Conservation (phyloP, 225 moss, liverwort and hornwort species). For the Physcomitrium patens region DNA sequence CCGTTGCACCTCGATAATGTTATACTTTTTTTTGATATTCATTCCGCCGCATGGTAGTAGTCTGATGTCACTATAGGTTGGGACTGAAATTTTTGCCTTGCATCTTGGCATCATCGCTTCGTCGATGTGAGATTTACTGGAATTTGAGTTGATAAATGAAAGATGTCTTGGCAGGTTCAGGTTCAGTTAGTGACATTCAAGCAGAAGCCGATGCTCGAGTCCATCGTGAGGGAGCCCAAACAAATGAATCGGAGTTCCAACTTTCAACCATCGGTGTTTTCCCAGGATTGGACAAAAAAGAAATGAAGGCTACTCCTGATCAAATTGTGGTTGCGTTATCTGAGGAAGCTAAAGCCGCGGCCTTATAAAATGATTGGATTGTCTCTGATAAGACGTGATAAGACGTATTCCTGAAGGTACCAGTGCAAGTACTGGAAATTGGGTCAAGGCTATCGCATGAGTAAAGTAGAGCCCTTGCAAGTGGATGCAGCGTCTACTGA, state of each 20-base stretch:
- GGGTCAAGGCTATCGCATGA: not conserved
- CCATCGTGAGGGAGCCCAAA: slow-evolving; percentile 33
- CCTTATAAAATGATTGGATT: slow-evolving; percentile 50
- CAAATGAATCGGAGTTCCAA: slow-evolving; percentile 48
- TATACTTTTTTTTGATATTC: not conserved
- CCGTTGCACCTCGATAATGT: not conserved
- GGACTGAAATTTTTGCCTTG: not conserved
- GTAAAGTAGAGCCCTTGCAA: slow-evolving; percentile 17
- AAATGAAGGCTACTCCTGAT: slow-evolving; percentile 71
- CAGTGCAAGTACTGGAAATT: slow-evolving; percentile 25
- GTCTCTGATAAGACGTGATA: slow-evolving; percentile 46
- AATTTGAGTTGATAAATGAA: slow-evolving; percentile 11
- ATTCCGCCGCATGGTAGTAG: not conserved
- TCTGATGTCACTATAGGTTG: not conserved
- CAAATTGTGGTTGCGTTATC: slow-evolving; percentile 73
- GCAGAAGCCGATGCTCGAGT: slow-evolving; percentile 95
- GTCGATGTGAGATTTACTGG: slow-evolving; percentile 2
- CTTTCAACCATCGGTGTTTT: slow-evolving; percentile 87
- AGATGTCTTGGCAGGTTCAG: slow-evolving; percentile 48
- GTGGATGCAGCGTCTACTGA: not conserved
- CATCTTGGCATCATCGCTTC: slow-evolving; percentile 3
- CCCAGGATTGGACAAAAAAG: slow-evolving; percentile 68
- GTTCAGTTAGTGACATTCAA: slow-evolving; percentile 63
- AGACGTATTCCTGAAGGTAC: slow-evolving; percentile 45
- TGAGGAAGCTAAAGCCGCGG: slow-evolving; percentile 70